Conservation (phyloP, 2,329 filamentous ascomycete species). For the Teratosphaeria epicoccoides region DNA sequence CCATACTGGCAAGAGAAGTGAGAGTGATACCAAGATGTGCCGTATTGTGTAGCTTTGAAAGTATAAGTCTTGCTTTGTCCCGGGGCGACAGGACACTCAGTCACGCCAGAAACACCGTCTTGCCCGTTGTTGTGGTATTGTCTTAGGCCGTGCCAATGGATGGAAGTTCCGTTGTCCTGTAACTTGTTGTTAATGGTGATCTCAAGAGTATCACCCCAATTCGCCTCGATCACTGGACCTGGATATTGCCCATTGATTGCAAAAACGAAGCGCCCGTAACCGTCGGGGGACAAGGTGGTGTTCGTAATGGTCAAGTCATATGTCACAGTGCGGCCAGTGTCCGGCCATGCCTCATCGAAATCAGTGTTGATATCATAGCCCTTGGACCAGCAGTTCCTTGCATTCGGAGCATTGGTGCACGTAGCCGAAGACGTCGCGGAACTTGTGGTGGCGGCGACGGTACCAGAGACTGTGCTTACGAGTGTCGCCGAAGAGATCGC, state of each 20-base stretch:
- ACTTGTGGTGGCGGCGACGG: slow-evolving; percentile 8
- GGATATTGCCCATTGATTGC: slow-evolving; percentile 54
- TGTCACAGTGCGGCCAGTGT: slow-evolving; percentile 21
- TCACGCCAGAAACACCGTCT: slow-evolving; percentile 46
- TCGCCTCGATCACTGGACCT: slow-evolving; percentile 35
- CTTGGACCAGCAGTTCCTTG: slow-evolving; percentile 20
- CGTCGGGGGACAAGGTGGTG: slow-evolving; percentile 36
- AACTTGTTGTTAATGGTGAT: slow-evolving; percentile 47
- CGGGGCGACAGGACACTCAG: slow-evolving; percentile 39
- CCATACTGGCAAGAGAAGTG: slow-evolving; percentile 47
- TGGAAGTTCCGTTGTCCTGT: slow-evolving; percentile 47
- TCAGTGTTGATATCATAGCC: slow-evolving; percentile 25
- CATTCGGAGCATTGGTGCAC: slow-evolving; percentile 21
- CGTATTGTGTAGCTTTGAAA: slow-evolving; percentile 43
- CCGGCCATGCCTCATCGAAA: slow-evolving; percentile 24
- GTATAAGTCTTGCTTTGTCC: slow-evolving; percentile 46
- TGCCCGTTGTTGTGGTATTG: slow-evolving; percentile 45
- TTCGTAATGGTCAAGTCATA: slow-evolving; percentile 37
- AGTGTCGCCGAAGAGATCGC: slow-evolving; percentile 6
- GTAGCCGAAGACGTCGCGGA: slow-evolving; percentile 11
- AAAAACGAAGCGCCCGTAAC: slow-evolving; percentile 22
- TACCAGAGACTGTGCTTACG: slow-evolving; percentile 6
- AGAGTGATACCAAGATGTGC: slow-evolving; percentile 42
- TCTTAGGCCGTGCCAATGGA: slow-evolving; percentile 55
- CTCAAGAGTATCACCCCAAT: slow-evolving; percentile 31